These are phyloP conservation scores for Botrytis cinerea DNA, from an alignment of 2,329 filamentous ascomycete species.

Conservation along the genomic window DNA sequence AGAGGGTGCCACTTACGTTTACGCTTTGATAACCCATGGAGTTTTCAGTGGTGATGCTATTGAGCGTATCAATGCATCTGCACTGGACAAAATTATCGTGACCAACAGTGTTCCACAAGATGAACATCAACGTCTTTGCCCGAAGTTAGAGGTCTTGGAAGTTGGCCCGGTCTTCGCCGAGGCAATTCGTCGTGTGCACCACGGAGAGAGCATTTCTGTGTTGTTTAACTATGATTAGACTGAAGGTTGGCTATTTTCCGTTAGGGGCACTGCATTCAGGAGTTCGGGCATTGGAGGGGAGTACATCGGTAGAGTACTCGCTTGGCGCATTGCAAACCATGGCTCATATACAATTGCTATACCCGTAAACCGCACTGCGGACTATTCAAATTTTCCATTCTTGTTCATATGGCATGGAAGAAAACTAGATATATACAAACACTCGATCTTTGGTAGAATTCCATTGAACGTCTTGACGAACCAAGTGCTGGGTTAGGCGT, in stretches of 20 bases:
- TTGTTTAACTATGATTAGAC: conserved; percentile 25
- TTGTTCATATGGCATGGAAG: conserved; percentile 20
- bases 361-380: conserved; percentile 22
- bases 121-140: conserved; percentile 74
- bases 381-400: conserved; percentile 16
- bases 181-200: conserved; percentile 92
- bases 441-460: conserved; percentile 23
- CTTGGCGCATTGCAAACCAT: conserved; percentile 21
- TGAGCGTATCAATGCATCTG: conserved; percentile 87
- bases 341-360: conserved; percentile 23
- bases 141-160: conserved; percentile 90
- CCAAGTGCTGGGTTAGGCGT: conserved; percentile 23
- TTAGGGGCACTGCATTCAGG: conserved; percentile 8
- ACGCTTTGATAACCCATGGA: conserved; percentile 90
- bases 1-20: conserved; percentile 88
- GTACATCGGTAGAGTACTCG: conserved; percentile 20
- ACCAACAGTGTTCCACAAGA: conserved; percentile 93
- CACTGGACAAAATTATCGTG: conserved; percentile 89
- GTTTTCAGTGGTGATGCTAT: conserved; percentile 95
- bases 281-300: conserved; percentile 18
- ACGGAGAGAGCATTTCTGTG: conserved; percentile 81
- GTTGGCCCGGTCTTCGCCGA: conserved; percentile 91
- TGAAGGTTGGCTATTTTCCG: conserved; percentile 20
- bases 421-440: conserved; percentile 10
- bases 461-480: conserved; percentile 23